Evolutionary conservation across 768 basidiomycete genomes (phyloP).

Genomic region (Tephrocybe sp.): DNA sequence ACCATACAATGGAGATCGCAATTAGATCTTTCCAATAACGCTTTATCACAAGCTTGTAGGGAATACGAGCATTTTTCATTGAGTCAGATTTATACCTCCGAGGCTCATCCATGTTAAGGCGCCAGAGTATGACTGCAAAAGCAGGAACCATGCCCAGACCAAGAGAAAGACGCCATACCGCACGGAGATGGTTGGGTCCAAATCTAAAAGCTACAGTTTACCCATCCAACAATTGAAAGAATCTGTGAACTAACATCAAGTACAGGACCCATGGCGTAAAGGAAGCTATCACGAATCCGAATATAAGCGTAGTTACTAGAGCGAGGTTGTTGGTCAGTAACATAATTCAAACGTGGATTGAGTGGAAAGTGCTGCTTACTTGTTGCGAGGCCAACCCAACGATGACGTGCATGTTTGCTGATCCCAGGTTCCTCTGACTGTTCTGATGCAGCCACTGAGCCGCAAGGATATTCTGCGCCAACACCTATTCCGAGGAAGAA

Average conservation of each 20-base stretch:
- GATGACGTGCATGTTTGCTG: constrained; percentile 72
- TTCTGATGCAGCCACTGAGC: constrained; percentile 83
- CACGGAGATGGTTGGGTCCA: constrained; percentile 72
- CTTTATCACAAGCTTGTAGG: constrained; percentile 73
- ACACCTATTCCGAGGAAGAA: constrained; percentile 90
- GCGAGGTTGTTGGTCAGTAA: not conserved
- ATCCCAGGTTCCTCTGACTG: constrained; percentile 82
- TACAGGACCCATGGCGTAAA: constrained; percentile 82
- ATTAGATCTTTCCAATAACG: constrained; percentile 72
- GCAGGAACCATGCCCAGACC: constrained; percentile 83
- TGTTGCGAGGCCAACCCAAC: constrained; percentile 84
- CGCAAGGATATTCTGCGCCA: constrained; percentile 87
- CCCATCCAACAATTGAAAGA: not conserved
- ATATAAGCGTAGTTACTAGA: constrained; percentile 79
- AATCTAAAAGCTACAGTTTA: constrained; percentile 60
- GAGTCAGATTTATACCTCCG: constrained; percentile 69
- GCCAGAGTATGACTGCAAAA: constrained; percentile 76
- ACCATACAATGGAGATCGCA: constrained; percentile 78
- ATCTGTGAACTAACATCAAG: constrained; percentile 57
- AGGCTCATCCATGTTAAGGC: constrained; percentile 79
- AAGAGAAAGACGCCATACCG: constrained; percentile 83
- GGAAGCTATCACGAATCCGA: constrained; percentile 71
- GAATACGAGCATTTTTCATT: constrained; percentile 72
- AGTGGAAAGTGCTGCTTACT: constrained; percentile 38
- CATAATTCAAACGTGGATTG: not conserved